Evolutionary conservation across 2,329 filamentous ascomycete genomes (phyloP), one percentile per base, ranked within the genome.

Genomic region (Magnaporthiopsis incrustans): DNA sequence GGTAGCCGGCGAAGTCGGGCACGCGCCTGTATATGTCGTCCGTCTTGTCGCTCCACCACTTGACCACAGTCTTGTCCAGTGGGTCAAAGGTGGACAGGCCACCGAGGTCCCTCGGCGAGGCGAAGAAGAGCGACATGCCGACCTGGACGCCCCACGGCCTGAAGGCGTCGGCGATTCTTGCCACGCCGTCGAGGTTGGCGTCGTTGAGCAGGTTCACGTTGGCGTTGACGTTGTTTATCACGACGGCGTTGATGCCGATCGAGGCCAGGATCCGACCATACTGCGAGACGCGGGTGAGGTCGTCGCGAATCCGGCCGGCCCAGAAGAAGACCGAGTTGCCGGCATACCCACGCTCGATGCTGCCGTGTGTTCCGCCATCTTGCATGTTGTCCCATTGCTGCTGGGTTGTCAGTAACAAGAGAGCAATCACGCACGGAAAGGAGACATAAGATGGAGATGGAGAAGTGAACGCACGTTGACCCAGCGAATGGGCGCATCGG

Each of bases 151-250:
- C 88, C 72, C 85, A 91, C 0, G 88, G 88, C 4, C 88, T 80
- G 73, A 90, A 84, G 3, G 78, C 79, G 69, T 90, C 83, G 1
- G 88, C 88, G 56, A 91, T 82, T 56, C 83, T 77, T 2, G 77
- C 81, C 1, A 91, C 72, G 0, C 88, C 88, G 14, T 83, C 79
- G 63, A 90, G 78, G 67, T 89, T 89, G 18, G 74, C 72, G 1
- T 78, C 69, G 5, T 73, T 85, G 12, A 90, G 75, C 0, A 88
- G 75, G 0, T 77, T 78, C 2, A 82, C 77, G 68, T 90, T 85
- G 5, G 88, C 87, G 68, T 91, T 91, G 70, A 90, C 88, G 65
- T 91, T 91, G 75, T 90, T 91, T 69, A 89, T 78, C 3, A 90
- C 75, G 12, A 89, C 78, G 0, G 80, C 88, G 67, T 91, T 91